Conservation (phyloP, 768 basidiomycete species). For the Cubamyces sp. region DNA sequence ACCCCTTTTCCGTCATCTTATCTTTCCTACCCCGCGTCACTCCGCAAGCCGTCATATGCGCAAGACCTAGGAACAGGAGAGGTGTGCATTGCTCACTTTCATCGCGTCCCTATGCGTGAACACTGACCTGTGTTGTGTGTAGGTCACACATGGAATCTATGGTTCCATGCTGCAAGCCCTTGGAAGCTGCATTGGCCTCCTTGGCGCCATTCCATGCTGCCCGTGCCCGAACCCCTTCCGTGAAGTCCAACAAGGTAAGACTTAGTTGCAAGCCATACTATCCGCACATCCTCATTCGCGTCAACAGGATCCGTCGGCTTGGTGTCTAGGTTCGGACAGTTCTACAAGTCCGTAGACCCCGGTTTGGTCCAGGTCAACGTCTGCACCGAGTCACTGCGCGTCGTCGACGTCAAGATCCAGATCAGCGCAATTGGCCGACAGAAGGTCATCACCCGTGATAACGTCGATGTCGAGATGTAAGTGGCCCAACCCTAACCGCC, state of each 20-base stretch:
- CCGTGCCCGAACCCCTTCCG: conserved; percentile 86
- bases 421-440: conserved; percentile 87
- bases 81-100: conserved; percentile 35
- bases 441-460: conserved; percentile 93
- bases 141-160: conserved; percentile 85
- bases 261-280: conserved; percentile 7
- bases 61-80: conserved; percentile 81
- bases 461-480: conserved; percentile 92
- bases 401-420: conserved; percentile 96
- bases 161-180: conserved; percentile 78
- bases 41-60: conserved; percentile 81
- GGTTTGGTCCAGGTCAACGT: conserved; percentile 93
- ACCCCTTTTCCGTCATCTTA: conserved; percentile 7
- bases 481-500: conserved; percentile 23
- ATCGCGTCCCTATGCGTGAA: background rate
- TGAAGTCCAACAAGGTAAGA: conserved; percentile 79
- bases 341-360: conserved; percentile 95
- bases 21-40: conserved; percentile 8
- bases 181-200: conserved; percentile 66
- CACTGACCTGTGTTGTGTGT: background rate
- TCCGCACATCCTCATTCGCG: conserved; percentile 24
- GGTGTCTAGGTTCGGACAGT: conserved; percentile 91
- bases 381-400: conserved; percentile 84
- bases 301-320: conserved; percentile 81
- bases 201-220: conserved; percentile 82